These are phyloP conservation scores for Penicillium arizonense DNA, from an alignment of 495 filamentous ascomycete genomes.

Conservation along the genomic window DNA sequence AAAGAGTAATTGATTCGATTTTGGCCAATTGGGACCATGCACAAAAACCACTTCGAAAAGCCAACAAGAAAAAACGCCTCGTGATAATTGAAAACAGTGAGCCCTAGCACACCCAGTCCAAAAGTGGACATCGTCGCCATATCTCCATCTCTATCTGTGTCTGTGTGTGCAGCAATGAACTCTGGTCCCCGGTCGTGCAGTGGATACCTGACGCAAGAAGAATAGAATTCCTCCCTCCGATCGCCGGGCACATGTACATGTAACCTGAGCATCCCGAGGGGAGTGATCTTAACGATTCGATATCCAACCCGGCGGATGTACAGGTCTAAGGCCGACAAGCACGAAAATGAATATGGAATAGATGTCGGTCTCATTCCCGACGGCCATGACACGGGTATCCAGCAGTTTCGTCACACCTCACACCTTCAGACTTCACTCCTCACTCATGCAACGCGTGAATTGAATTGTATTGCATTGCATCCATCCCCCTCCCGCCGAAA, in stretches of 20 bases:
- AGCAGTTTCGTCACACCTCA: background rate
- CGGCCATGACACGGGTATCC: too few relatives aligned
- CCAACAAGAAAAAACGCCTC: conserved; percentile 22
- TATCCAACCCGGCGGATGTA: too few relatives aligned
- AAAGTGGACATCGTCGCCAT: background rate
- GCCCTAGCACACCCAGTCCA: conserved; percentile 1
- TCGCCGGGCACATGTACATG: too few relatives aligned
- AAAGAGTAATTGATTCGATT: conserved; percentile 17
- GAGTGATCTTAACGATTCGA: too few relatives aligned
- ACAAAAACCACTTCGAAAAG: conserved; percentile 17
- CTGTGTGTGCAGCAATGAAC: too few relatives aligned
- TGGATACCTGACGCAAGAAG: too few relatives aligned
- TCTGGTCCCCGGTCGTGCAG: too few relatives aligned
- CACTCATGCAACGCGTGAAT: background rate
- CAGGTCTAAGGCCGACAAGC: too few relatives aligned
- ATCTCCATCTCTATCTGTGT: background rate
- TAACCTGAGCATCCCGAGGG: too few relatives aligned
- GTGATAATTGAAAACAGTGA: conserved; percentile 18
- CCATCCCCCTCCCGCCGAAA: background rate
- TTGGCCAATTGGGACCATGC: conserved; percentile 20
- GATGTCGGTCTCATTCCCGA: too few relatives aligned
- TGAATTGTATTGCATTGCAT: background rate
- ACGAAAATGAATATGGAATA: too few relatives aligned
- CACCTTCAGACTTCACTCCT: background rate
- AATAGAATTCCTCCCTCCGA: too few relatives aligned